A percentile compares a stretch with the other conserved stretches of the same genome.
phyloP scores from a whole-genome alignment of 169 alveolate species.

The Plasmodium cynomolgi region DNA sequence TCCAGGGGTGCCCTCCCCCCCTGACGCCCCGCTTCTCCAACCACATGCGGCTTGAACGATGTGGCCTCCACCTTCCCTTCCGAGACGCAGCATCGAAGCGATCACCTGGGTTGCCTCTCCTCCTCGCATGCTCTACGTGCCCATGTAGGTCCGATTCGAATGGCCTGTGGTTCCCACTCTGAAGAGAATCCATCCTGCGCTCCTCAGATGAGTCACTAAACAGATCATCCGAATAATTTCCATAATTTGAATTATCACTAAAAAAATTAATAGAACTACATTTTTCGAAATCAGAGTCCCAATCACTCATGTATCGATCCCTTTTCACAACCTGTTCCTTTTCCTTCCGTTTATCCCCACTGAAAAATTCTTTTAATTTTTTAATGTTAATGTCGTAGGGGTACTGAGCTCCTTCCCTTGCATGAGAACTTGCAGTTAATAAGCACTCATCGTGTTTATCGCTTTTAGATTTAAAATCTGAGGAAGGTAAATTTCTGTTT shows the following conservation, averaged over 20 bases:
- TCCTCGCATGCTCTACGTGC: neutral
- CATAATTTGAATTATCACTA: constrained; percentile 54
- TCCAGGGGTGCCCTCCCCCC: neutral
- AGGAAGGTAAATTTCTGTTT: neutral
- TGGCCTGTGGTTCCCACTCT: neutral
- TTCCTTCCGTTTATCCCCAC: neutral
- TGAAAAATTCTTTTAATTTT: constrained; percentile 17
- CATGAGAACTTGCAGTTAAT: neutral
- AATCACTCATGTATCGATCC: constrained; percentile 18
- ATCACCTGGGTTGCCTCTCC: neutral
- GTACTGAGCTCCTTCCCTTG: neutral
- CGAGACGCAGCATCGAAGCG: neutral
- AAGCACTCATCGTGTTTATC: neutral
- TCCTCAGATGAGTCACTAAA: neutral
- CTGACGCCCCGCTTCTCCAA: neutral
- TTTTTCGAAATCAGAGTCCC: constrained; percentile 35
- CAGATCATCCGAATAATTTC: constrained; percentile 9
- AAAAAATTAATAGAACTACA: constrained; percentile 55
- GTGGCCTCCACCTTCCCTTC: neutral
- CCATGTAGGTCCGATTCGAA: neutral
- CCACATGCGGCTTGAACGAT: neutral
- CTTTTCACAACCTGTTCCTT: neutral
- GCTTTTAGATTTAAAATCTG: neutral
- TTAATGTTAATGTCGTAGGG: neutral
- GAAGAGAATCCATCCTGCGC: neutral